Percentiles rank a stretch among this genome's conserved stretches.
phyloP scores from a whole-genome alignment of 441 rosid genomes.

The Codiaeum variegatum region DNA sequence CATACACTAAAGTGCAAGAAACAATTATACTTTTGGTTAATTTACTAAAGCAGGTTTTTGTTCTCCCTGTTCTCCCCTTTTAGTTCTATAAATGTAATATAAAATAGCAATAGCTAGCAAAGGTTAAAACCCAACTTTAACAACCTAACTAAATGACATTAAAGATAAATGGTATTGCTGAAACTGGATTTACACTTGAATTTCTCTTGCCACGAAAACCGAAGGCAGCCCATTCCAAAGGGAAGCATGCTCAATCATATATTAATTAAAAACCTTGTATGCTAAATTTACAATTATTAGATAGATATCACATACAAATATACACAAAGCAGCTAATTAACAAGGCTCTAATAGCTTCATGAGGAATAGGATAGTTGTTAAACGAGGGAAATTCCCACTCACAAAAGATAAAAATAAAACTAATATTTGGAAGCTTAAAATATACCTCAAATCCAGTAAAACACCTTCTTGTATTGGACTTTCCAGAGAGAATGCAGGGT shows the following conservation, averaged over 20 bases:
- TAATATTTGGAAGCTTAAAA: constrained; percentile 17
- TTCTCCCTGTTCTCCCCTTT: too few species aligned
- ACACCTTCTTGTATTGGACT: constrained; percentile 5
- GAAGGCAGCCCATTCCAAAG: not conserved
- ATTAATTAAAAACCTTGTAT: constrained; percentile 14
- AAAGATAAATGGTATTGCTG: too few species aligned
- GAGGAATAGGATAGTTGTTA: constrained; percentile 13
- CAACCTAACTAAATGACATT: not conserved
- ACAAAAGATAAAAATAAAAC: constrained; percentile 12
- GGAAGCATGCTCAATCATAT: constrained; percentile 13
- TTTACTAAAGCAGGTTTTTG: not conserved
- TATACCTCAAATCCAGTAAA: constrained; percentile 20
- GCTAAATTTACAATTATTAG: constrained; percentile 30
- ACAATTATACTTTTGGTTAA: too few species aligned
- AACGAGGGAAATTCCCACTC: constrained; percentile 21
- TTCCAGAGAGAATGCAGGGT: not conserved
- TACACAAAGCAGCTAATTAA: constrained; percentile 32
- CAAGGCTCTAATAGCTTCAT: constrained; percentile 11
- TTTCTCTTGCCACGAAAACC: not conserved
- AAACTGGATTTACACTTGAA: not conserved
- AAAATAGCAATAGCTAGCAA: not conserved
- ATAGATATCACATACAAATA: constrained; percentile 20
- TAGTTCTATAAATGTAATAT: too few species aligned
- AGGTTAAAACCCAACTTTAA: not conserved
- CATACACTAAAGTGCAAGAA: not conserved